Conservation (phyloP, 2,329 filamentous ascomycete genomes). For the Aspergillus puulaauensis region DNA sequence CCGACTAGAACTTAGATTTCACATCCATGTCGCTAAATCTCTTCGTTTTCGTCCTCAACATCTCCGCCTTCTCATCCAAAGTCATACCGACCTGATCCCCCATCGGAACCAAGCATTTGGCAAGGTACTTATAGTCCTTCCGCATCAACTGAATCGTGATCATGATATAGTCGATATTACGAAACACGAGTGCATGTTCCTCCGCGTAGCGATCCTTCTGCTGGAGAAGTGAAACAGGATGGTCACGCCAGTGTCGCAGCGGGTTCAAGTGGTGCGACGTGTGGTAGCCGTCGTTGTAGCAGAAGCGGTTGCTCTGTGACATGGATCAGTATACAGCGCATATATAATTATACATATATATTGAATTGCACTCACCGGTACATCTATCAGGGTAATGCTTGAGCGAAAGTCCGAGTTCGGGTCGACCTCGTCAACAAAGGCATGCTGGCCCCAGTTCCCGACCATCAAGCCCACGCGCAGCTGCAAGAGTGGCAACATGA, state of each 20-base stretch:
- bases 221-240: slow-evolving; percentile 70
- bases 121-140: slow-evolving; percentile 71
- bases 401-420: slow-evolving; percentile 76
- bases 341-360: background rate
- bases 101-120: slow-evolving; percentile 70
- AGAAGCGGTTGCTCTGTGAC: slow-evolving; percentile 71
- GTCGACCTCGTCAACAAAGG: slow-evolving; percentile 72
- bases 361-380: slow-evolving; percentile 59
- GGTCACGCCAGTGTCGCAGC: slow-evolving; percentile 74
- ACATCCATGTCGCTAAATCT: slow-evolving; percentile 47
- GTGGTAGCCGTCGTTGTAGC: slow-evolving; percentile 81
- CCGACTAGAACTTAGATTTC: slow-evolving; percentile 8
- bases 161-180: slow-evolving; percentile 79
- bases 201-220: slow-evolving; percentile 65
- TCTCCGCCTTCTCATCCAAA: slow-evolving; percentile 60
- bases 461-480: slow-evolving; percentile 74
- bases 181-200: slow-evolving; percentile 72
- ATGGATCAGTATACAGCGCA: slow-evolving; percentile 4
- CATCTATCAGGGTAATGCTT: slow-evolving; percentile 77
- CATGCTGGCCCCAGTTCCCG: slow-evolving; percentile 83
- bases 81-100: slow-evolving; percentile 68
- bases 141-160: slow-evolving; percentile 67
- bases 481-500: slow-evolving; percentile 65
- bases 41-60: slow-evolving; percentile 66
- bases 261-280: slow-evolving; percentile 53